Evolutionary conservation across 2,329 filamentous ascomycete species (phyloP).

Genomic region (Trichoderma atrobrunneum): DNA sequence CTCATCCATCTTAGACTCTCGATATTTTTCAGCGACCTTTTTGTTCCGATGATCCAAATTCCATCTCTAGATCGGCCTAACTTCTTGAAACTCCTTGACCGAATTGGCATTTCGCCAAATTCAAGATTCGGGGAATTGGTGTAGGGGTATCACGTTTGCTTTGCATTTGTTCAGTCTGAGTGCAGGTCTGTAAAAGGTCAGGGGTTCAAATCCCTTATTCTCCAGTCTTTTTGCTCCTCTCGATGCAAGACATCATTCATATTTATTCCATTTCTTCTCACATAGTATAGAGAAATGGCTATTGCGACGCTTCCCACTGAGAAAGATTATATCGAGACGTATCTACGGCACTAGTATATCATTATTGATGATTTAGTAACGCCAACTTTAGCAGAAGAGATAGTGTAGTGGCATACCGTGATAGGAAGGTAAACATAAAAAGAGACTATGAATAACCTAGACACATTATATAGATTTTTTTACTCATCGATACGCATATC

Average conservation of each 20-base stretch:
- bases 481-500: not conserved
- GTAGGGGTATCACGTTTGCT: slow-evolving; percentile 19
- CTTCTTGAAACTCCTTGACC: not conserved
- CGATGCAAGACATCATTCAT: not conserved
- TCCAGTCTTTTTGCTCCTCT: slow-evolving; percentile 13
- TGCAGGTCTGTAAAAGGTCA: slow-evolving; percentile 18
- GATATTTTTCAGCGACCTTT: not conserved
- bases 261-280: not conserved
- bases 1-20: not conserved
- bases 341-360: not conserved
- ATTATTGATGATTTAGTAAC: not conserved
- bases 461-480: not conserved
- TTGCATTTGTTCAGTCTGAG: slow-evolving; percentile 16
- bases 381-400: not conserved
- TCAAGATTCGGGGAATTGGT: slow-evolving; percentile 13
- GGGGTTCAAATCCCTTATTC: slow-evolving; percentile 20
- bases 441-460: not conserved
- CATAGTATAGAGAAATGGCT: not conserved
- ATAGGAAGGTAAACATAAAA: not conserved
- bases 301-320: not conserved
- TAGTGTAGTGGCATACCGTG: not conserved
- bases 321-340: not conserved
- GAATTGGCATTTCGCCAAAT: not conserved
- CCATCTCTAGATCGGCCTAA: not conserved
- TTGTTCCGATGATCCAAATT: not conserved